phyloP scores from a whole-genome alignment of 805 yeast species.

The Komagataella ulmi region DNA sequence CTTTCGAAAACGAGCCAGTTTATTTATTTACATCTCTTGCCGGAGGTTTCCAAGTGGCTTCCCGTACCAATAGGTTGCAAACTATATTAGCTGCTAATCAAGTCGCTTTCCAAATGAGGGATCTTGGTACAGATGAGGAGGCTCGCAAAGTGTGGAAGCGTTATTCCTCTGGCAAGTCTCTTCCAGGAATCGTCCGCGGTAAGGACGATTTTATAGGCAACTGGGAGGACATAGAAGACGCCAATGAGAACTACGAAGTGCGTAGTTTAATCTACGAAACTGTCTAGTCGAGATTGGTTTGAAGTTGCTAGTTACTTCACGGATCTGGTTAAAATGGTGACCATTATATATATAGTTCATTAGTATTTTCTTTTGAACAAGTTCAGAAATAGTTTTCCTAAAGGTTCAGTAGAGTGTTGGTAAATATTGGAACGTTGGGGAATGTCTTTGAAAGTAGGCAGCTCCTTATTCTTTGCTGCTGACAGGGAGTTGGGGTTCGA shows the following conservation, averaged over 20 bases:
- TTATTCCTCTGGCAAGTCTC: constrained; percentile 51
- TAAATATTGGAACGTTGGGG: constrained; percentile 6
- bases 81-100: constrained; percentile 68
- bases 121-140: constrained; percentile 76
- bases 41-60: constrained; percentile 71
- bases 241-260: constrained; percentile 66
- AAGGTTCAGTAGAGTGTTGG: constrained; percentile 16
- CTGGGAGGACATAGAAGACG: constrained; percentile 76
- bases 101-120: constrained; percentile 54
- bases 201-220: constrained; percentile 75
- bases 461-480: neutral
- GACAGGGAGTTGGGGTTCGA: neutral
- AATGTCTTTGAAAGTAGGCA: constrained; percentile 7
- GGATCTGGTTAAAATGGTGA: neutral
- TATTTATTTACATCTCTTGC: constrained; percentile 77
- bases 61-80: constrained; percentile 62
- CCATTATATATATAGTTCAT: neutral
- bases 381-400: constrained; percentile 13
- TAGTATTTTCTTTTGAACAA: constrained; percentile 8
- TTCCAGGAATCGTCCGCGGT: constrained; percentile 81
- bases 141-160: constrained; percentile 81
- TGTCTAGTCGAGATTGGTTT: constrained; percentile 17
- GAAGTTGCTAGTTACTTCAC: neutral
- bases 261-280: constrained; percentile 54
- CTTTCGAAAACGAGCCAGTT: constrained; percentile 43